Base-by-base conservation (phyloP, 164 flowering plant species). In the Magnolia changhungtana region DNA sequence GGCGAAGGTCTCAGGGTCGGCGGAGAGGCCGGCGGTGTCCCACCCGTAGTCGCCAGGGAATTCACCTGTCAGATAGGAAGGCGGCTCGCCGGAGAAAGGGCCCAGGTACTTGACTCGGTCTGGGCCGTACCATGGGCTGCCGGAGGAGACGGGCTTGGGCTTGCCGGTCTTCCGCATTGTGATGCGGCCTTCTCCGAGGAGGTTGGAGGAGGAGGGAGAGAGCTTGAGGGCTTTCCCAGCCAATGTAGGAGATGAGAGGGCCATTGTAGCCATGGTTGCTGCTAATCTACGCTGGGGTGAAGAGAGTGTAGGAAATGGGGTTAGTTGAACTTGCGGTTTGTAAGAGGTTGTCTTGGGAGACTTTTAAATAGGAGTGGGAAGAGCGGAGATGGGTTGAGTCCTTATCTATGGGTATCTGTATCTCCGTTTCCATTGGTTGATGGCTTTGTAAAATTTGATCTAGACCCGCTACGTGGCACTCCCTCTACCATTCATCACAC, bases 11-110 rank as follows among this genome's bases (percentile, higher is more conserved):
- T 76, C 78, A 1, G 78, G 78, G 74, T 76, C 78, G 16, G 78
- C 78, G 0, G 78, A 76, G 73, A 76, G 78, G 5, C 78, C 78
- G 4, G 78, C 78, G 2, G 78, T 76, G 64, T 76, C 78, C 78
- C 78, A 76, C 7, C 78, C 78, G 23, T 76, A 76, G 63, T 76
- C 78, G 63, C 78, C 78, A 0, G 78, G 78, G 78, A 76, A 76
- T 24, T 76, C 78, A 37, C 78, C 78, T 8, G 78, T 76, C n/a
- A 76, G 78, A 72, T 76, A 76, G 31, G 78, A 76, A 7, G 78
- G 78, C 4, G 78, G 58, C 61, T 76, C 78, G 16, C 78, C 74
- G 29, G 78, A 76, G 63, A 76, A 61, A 21, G 78, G 78, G 63
- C 78, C 78, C 51, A 76, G 55, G 74, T 76, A 76, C 78, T 71